phyloP scores from a whole-genome alignment of 1,284 basidiomycete species.

The Ganoderma meredithae region DNA sequence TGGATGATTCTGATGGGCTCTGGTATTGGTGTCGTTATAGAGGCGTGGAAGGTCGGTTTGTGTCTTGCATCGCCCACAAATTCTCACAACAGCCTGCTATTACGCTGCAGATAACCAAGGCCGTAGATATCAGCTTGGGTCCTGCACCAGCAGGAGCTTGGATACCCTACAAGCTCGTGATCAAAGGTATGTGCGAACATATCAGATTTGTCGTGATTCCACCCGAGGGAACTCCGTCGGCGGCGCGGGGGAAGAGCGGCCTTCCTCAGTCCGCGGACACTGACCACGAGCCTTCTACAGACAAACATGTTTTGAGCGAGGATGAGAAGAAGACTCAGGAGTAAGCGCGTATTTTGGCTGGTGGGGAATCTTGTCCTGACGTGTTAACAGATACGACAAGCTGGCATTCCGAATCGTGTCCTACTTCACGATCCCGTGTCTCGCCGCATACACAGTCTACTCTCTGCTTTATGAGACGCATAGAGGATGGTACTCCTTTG shows the following conservation, averaged over 20 bases:
- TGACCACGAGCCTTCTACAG: conserved; percentile 46
- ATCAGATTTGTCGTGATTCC: background rate
- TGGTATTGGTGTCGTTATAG: conserved; percentile 88
- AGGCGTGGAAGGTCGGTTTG: conserved; percentile 90
- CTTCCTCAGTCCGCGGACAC: background rate
- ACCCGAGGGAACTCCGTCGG: background rate
- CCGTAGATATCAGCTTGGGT: conserved; percentile 83
- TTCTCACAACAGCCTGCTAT: background rate
- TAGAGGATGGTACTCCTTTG: conserved; percentile 94
- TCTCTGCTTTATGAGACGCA: conserved; percentile 91
- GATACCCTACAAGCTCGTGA: conserved; percentile 82
- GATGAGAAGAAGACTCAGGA: conserved; percentile 99
- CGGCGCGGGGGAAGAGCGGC: background rate
- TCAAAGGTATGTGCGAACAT: conserved; percentile 65
- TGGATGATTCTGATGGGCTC: conserved; percentile 96
- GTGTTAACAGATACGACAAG: conserved; percentile 72
- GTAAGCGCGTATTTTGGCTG: conserved; percentile 52
- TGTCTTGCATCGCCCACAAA: background rate
- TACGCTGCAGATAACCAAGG: conserved; percentile 73
- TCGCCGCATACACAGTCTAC: conserved; percentile 89
- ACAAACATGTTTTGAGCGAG: conserved; percentile 92
- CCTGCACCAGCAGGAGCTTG: conserved; percentile 64
- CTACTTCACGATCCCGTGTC: conserved; percentile 84
- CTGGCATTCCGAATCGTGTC: conserved; percentile 93
- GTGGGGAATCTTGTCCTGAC: conserved; percentile 17